phyloP scores from a whole-genome alignment of 2,329 filamentous ascomycete species.

The Phialemonium atrogriseum region DNA sequence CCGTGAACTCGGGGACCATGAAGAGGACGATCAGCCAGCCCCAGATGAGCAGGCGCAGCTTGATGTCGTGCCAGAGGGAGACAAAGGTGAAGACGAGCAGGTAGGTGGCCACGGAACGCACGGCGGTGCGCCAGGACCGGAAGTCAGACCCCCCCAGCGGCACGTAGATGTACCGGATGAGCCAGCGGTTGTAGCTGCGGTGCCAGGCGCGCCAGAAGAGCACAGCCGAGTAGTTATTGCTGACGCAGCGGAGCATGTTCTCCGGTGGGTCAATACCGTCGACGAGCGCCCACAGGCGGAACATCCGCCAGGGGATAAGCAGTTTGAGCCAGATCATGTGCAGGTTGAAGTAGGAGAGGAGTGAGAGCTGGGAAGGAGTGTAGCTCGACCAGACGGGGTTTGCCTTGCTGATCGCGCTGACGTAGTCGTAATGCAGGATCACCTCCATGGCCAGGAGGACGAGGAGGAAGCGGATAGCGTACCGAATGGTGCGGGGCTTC shows the following conservation, averaged over 20 bases:
- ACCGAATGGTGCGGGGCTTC: conserved; percentile 62
- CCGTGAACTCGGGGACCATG: conserved; percentile 80
- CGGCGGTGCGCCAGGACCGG: conserved; percentile 33
- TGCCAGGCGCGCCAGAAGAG: conserved; percentile 98
- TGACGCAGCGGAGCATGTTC: conserved; percentile 97
- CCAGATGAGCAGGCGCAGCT: conserved; percentile 85
- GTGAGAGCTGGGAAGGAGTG: conserved; percentile 75
- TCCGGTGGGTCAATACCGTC: conserved; percentile 93
- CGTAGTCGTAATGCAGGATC: conserved; percentile 85
- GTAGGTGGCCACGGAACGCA: conserved; percentile 63
- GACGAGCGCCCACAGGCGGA: conserved; percentile 88
- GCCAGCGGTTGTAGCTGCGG: conserved; percentile 89
- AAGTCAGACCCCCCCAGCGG: conserved; percentile 69
- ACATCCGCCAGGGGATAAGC: conserved; percentile 94
- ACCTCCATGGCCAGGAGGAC: conserved; percentile 84
- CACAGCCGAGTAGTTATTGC: conserved; percentile 83
- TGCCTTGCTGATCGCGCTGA: conserved; percentile 81
- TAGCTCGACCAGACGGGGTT: conserved; percentile 75
- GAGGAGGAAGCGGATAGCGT: conserved; percentile 74
- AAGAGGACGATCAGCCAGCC: conserved; percentile 95
- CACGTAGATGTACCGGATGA: conserved; percentile 87
- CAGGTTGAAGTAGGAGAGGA: conserved; percentile 93
- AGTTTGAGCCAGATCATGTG: conserved; percentile 98
- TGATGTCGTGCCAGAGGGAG: conserved; percentile 95
- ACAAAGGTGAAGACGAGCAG: conserved; percentile 91